phyloP scores from a whole-genome alignment of 208 protist genomes.

The Crithidia brevicula region DNA sequence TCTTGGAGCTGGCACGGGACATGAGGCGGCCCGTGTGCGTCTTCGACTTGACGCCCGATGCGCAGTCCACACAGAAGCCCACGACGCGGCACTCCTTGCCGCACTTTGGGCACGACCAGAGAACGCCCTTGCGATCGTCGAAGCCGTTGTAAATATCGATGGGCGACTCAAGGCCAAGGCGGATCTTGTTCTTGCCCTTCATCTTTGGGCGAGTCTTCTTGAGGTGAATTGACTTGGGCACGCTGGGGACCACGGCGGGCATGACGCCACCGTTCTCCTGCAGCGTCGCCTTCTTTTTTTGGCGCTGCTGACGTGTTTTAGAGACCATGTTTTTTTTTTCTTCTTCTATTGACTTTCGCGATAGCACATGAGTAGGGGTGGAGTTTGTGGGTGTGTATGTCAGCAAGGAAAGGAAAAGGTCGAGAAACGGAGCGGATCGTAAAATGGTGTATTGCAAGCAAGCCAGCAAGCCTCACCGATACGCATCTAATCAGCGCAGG shows the following conservation, averaged over 20 bases:
- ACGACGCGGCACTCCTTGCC: constrained; percentile 71
- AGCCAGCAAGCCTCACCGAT: no score
- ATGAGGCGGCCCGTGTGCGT: constrained; percentile 62
- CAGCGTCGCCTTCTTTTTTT: constrained; percentile 76
- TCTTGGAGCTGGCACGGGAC: constrained; percentile 51
- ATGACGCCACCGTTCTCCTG: constrained; percentile 70
- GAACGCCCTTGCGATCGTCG: constrained; percentile 82
- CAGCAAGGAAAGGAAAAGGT: no score
- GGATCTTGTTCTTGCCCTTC: constrained; percentile 92
- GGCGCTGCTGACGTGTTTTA: constrained; percentile 86
- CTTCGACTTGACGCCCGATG: constrained; percentile 66
- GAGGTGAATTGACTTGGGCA: constrained; percentile 81
- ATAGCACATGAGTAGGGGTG: no score
- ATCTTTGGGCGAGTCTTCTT: constrained; percentile 91
- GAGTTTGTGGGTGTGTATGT: constrained; percentile 19
- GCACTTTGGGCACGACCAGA: constrained; percentile 83
- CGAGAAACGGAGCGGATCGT: no score
- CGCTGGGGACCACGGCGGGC: constrained; percentile 60
- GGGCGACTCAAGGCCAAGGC: constrained; percentile 81
- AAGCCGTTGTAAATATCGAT: constrained; percentile 89
- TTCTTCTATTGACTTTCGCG: no score
- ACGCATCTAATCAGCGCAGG: no score
- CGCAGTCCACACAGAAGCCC: constrained; percentile 88
- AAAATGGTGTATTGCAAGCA: no score
- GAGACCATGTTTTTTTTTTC: no score